Percentiles rank a stretch among this genome's conserved stretches.
phyloP scores from a whole-genome alignment of 495 filamentous ascomycete genomes.

The Neurospora discreta region DNA sequence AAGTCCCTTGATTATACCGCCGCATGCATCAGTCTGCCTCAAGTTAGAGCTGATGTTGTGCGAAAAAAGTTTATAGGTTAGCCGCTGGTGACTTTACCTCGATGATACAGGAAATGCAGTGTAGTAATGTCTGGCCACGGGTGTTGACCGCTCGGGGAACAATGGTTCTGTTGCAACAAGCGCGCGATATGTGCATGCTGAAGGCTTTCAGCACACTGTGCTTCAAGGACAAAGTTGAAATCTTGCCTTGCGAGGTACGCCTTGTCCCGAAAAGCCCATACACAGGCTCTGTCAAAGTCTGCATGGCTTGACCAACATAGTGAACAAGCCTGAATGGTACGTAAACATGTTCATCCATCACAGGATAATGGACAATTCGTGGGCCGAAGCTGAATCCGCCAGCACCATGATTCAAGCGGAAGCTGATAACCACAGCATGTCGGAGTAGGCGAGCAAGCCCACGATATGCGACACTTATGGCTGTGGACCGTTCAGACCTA shows the following conservation, averaged over 20 bases:
- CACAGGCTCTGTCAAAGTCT: neutral
- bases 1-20: accelerated
- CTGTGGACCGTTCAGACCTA: neutral
- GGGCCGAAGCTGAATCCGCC: neutral
- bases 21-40: neutral
- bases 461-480: neutral
- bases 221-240: neutral
- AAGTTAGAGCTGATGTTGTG: neutral
- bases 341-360: neutral
- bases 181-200: neutral
- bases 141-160: neutral
- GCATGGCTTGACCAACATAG: neutral
- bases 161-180: neutral
- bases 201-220: neutral
- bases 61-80: neutral
- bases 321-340: neutral
- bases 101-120: neutral
- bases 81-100: neutral
- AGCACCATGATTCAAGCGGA: neutral
- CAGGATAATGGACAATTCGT: neutral
- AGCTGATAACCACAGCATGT: neutral
- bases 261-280: too few species aligned
- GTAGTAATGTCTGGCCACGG: neutral
- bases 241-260: too few species aligned
- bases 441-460: neutral